Conservation (phyloP, 164 flowering plant genomes). For the Magnolia changhungtana region DNA sequence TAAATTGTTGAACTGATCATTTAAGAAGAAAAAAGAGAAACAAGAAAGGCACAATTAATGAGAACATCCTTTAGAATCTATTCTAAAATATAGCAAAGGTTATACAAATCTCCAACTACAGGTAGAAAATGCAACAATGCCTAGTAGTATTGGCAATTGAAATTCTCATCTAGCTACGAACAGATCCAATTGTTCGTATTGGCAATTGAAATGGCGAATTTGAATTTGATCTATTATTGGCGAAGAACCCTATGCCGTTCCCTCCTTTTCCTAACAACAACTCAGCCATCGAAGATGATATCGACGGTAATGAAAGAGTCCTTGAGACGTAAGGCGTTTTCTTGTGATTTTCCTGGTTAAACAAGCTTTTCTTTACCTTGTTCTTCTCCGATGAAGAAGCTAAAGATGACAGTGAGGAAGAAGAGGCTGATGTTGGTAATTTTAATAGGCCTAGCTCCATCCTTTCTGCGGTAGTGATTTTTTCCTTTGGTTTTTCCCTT, state of each 20-base stretch:
- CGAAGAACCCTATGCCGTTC: constrained; percentile 1
- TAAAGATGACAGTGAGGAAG: not conserved
- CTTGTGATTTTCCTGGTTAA: not conserved
- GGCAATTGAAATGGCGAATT: constrained; percentile 8
- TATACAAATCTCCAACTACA: too few relatives aligned
- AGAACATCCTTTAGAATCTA: too few relatives aligned
- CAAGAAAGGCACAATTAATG: too few relatives aligned
- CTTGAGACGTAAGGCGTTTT: not conserved
- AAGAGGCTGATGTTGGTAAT: not conserved
- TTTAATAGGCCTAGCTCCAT: not conserved
- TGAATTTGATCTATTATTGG: not conserved
- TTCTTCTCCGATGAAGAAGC: not conserved
- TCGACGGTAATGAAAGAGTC: not conserved
- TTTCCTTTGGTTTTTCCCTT: not conserved
- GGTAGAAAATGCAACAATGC: too few relatives aligned
- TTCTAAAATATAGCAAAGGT: too few relatives aligned
- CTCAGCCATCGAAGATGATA: constrained; percentile 3
- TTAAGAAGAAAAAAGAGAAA: too few relatives aligned
- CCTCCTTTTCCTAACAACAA: not conserved
- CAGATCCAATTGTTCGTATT: constrained; percentile 6
- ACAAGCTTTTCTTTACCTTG: not conserved
- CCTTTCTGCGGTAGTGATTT: not conserved
- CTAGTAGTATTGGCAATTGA: too few relatives aligned
- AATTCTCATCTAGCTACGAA: constrained; percentile 5
- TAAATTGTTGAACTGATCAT: too few relatives aligned